Base-by-base conservation (phyloP, 495 filamentous ascomycete genomes). In the Articulospora tetracladia region DNA sequence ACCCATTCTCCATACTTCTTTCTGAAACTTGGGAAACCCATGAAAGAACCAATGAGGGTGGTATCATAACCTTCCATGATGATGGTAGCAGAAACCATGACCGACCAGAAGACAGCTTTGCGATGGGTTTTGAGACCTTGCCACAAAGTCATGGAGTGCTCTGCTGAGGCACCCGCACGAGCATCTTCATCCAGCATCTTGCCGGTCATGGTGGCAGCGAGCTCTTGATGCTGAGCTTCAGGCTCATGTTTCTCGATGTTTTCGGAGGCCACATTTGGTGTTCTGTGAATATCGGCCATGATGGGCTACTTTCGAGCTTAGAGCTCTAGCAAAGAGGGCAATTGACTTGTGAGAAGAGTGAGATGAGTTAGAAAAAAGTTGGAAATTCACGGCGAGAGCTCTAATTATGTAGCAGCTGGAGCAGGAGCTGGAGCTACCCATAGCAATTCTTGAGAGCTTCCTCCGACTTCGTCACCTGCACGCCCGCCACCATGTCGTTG, bases 1-100 rank as follows among this genome's bases (percentile, higher is more conserved):
- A 47, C 22, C 17, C 48, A 52, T 8, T 28, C 12, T 23, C 88
- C 89, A 66, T 88, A 91, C 60, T 87, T 87, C 57, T 70, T 71
- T 55, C 83, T 82, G 25, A 32, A 36, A 2, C 8, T 20, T 3
- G 51, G 28, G 11, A 11, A 36, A 20, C 4, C 51, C 3, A 4
- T 8, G 51, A 53, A 53, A 53, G 24, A 32, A 19, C 25, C 28
- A 19, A 53, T 2, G 10, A 53, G 51, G 17, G n/a, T 36, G 2
- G 28, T 53, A 53, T 36, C 51, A 67, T 81, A 87, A 3, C 84
- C 84, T 65, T 87, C 83, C 83, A 87, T 87, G 59, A 80, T 76
- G 52, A 86, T 81, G 63, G 75, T 77, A 11, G 77, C 77, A 30
- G 81, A 82, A 62, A 87, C 77, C 53, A 84, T 70, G 23, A 86